These are phyloP conservation scores for Boletus smithii DNA, from an alignment of 1,284 basidiomycete species.

Conservation along the genomic window DNA sequence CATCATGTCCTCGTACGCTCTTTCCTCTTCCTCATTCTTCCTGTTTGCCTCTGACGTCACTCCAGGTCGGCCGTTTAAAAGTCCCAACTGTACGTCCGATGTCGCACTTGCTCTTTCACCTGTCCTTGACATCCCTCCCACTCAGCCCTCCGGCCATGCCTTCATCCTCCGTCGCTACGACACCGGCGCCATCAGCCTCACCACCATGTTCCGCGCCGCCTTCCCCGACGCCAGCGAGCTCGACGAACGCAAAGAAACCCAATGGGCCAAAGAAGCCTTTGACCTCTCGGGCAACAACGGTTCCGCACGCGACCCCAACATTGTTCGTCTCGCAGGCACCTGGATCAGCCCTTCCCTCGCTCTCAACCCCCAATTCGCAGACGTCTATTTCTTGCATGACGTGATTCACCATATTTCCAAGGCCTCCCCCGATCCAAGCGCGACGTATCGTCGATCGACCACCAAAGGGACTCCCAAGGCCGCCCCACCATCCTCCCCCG, in stretches of 20 bases:
- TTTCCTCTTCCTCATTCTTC: background rate
- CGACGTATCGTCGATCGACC: slow-evolving; percentile 67
- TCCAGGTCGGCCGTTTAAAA: slow-evolving; percentile 86
- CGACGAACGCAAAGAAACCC: slow-evolving; percentile 80
- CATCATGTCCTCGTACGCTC: slow-evolving; percentile 74
- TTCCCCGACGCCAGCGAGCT: slow-evolving; percentile 83
- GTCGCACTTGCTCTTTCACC: background rate
- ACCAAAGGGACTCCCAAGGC: slow-evolving; percentile 39
- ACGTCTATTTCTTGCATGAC: slow-evolving; percentile 56
- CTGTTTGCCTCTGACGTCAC: slow-evolving; percentile 20
- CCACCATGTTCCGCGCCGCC: slow-evolving; percentile 97
- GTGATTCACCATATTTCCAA: slow-evolving; percentile 67
- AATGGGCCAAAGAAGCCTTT: slow-evolving; percentile 80
- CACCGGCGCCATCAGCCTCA: slow-evolving; percentile 91
- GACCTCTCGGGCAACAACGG: slow-evolving; percentile 85
- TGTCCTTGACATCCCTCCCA: slow-evolving; percentile 4
- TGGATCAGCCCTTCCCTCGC: slow-evolving; percentile 84
- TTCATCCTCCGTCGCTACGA: slow-evolving; percentile 95
- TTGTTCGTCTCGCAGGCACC: slow-evolving; percentile 82
- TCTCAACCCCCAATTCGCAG: slow-evolving; percentile 54
- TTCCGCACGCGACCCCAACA: slow-evolving; percentile 53
- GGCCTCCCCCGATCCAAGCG: slow-evolving; percentile 75
- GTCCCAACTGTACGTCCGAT: slow-evolving; percentile 73
- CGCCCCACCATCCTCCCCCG: slow-evolving; percentile 25
- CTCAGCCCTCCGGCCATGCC: slow-evolving; percentile 74